Conservation (phyloP, 139 green algal genomes). For the Dunaliella sp. region DNA sequence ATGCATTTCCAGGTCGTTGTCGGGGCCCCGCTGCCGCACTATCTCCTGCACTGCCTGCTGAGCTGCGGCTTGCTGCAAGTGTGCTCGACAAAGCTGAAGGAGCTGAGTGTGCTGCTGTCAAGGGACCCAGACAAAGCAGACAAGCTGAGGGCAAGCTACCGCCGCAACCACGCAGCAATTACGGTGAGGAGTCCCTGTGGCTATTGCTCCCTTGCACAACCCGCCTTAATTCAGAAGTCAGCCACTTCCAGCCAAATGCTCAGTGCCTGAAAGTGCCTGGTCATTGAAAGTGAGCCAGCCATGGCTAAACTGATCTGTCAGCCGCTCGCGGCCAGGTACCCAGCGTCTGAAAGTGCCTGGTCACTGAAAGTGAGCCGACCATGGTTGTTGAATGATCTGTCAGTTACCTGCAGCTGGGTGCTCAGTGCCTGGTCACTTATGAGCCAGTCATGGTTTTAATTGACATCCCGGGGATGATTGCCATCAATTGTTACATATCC, state of each 20-base stretch:
- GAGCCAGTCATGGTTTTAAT: background rate
- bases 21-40: background rate
- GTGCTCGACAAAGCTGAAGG: background rate
- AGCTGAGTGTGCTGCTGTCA: background rate
- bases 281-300: too few species aligned
- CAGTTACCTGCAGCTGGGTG: background rate
- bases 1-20: background rate
- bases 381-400: background rate
- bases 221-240: background rate
- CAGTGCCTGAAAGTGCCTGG: background rate
- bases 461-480: background rate
- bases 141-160: background rate
- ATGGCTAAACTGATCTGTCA: too few species aligned
- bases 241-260: background rate
- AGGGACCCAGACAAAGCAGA: background rate
- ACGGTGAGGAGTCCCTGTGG: background rate
- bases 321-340: background rate
- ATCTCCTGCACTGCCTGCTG: background rate
- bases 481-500: too few species aligned
- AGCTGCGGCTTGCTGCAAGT: background rate
- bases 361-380: background rate
- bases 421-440: background rate
- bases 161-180: background rate
- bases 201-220: background rate
- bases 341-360: background rate